Evolutionary conservation across 2,329 filamentous ascomycete genomes (phyloP).

Genomic region (Botrytis galanthina): DNA sequence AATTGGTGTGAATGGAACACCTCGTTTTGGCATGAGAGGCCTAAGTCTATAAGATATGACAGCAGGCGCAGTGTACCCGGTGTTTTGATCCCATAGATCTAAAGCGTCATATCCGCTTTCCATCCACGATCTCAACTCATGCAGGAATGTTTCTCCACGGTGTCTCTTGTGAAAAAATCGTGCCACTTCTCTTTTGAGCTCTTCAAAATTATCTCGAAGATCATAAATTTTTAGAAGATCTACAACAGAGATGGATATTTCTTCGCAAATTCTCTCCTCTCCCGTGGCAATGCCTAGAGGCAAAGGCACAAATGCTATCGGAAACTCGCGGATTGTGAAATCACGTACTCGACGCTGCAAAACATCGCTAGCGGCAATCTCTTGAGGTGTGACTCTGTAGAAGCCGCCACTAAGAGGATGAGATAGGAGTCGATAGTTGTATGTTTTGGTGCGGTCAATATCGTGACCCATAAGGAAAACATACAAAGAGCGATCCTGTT

Average conservation of each 20-base stretch:
- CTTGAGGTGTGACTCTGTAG: neutral
- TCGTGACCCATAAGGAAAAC: neutral
- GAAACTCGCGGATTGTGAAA: neutral
- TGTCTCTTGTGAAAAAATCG: accelerated
- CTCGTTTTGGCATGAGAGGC: neutral
- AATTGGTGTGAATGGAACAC: neutral
- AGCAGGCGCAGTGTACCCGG: neutral
- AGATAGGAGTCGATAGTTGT: neutral
- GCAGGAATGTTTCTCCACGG: neutral
- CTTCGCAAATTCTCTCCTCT: neutral
- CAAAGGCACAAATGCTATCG: neutral
- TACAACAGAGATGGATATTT: neutral
- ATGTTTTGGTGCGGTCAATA: neutral
- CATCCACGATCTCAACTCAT: neutral
- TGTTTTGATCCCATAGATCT: neutral
- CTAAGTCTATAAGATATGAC: no score
- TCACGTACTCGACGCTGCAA: neutral
- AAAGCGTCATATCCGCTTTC: neutral
- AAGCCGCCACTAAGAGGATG: neutral
- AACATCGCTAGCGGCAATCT: neutral
- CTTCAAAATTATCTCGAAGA: neutral
- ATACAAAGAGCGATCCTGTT: neutral
- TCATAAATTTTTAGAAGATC: neutral
- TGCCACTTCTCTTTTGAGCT: neutral
- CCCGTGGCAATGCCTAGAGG: neutral